A percentile compares a stretch with the other conserved stretches of the same genome.
These are phyloP conservation scores for Lipomyces yarrowii DNA, from an alignment of 1,139 yeast genomes.

Conservation along the genomic window DNA sequence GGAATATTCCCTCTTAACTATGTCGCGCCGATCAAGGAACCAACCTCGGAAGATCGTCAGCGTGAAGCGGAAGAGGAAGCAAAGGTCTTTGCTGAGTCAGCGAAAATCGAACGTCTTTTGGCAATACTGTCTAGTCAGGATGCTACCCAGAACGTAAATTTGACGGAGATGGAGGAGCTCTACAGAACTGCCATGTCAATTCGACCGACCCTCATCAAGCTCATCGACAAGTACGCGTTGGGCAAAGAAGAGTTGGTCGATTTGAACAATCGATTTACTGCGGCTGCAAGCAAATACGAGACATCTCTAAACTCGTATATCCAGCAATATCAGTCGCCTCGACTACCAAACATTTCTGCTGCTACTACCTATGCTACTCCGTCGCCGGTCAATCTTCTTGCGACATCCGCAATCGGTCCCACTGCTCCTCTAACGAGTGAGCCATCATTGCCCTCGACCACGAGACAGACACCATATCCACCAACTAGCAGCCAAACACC, in stretches of 20 bases:
- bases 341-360: not conserved
- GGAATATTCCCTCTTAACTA: slow-evolving; percentile 96
- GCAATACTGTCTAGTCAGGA: slow-evolving; percentile 57
- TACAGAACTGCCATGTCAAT: slow-evolving; percentile 72
- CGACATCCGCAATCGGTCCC: not conserved
- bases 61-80: slow-evolving; percentile 50
- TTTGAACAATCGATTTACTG: slow-evolving; percentile 59
- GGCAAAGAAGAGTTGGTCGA: slow-evolving; percentile 63
- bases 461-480: not conserved
- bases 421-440: not conserved
- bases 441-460: not conserved
- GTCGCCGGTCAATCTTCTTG: not conserved
- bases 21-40: slow-evolving; percentile 76
- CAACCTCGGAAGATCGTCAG: slow-evolving; percentile 57
- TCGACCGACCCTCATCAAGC: slow-evolving; percentile 69
- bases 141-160: slow-evolving; percentile 40
- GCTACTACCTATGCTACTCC: not conserved
- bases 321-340: slow-evolving; percentile 35
- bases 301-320: slow-evolving; percentile 58
- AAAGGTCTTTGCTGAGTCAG: slow-evolving; percentile 51
- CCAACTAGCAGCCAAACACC: not conserved
- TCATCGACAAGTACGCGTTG: slow-evolving; percentile 73
- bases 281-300: slow-evolving; percentile 70
- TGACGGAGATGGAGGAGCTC: slow-evolving; percentile 55
- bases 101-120: slow-evolving; percentile 65